A percentile compares a stretch with the other conserved stretches of the same genome.
phyloP scores from a whole-genome alignment of 306 rosid genomes.

The Casuarina glauca region DNA sequence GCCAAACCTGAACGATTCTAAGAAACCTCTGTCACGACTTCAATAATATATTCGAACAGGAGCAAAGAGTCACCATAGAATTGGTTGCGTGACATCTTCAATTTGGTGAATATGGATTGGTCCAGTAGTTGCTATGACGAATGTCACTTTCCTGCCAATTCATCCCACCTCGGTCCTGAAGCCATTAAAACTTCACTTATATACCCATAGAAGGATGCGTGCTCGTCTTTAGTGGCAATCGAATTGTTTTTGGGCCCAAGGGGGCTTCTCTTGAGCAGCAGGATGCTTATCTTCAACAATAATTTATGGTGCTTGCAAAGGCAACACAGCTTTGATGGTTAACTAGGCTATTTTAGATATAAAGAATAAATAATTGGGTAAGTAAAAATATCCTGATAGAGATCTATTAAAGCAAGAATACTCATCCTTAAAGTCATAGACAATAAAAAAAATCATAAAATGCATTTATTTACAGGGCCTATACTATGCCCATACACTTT shows the following conservation, averaged over 20 bases:
- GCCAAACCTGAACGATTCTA: slow-evolving; percentile 38
- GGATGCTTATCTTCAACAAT: slow-evolving; percentile 28
- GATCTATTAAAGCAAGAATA: too few relatives aligned
- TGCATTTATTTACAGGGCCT: too few relatives aligned
- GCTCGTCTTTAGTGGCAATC: slow-evolving; percentile 25
- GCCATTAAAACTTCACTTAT: slow-evolving; percentile 43
- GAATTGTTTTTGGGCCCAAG: slow-evolving; percentile 20
- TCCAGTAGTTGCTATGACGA: slow-evolving; percentile 37
- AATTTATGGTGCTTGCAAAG: slow-evolving; percentile 16
- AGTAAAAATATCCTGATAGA: too few relatives aligned
- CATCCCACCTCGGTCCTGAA: slow-evolving; percentile 51
- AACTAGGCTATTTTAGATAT: slow-evolving; percentile 25
- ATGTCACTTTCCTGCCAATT: slow-evolving; percentile 33
- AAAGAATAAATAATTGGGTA: not conserved
- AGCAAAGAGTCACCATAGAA: slow-evolving; percentile 32
- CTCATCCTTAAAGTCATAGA: too few relatives aligned
- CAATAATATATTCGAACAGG: slow-evolving; percentile 51
- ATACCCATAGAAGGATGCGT: slow-evolving; percentile 28
- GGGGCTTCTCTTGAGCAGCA: slow-evolving; percentile 31
- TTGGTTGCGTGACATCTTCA: slow-evolving; percentile 38
- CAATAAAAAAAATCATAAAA: too few relatives aligned
- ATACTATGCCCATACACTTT: too few relatives aligned
- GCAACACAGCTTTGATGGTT: slow-evolving; percentile 44
- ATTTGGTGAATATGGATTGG: slow-evolving; percentile 42
- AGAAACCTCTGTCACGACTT: slow-evolving; percentile 47